phyloP scores from a whole-genome alignment of 768 basidiomycete species.

The Leucosporidium scottii region DNA sequence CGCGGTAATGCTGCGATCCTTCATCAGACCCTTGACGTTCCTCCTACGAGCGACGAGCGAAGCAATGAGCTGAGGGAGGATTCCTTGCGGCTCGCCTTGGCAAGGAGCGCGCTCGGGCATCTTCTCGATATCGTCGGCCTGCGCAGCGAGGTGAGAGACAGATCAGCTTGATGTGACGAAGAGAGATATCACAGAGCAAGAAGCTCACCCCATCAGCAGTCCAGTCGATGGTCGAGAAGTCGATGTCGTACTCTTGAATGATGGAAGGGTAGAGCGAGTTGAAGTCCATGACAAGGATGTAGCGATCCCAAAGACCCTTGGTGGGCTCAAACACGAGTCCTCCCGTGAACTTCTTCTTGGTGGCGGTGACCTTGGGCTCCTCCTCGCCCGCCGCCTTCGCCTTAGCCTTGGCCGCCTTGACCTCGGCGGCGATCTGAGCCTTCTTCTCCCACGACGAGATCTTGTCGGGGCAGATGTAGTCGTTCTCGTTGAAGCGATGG shows the following conservation, averaged over 20 bases:
- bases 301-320: slow-evolving; percentile 91
- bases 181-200: background rate
- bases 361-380: slow-evolving; percentile 22
- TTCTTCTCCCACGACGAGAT: slow-evolving; percentile 63
- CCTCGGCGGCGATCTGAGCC: slow-evolving; percentile 48
- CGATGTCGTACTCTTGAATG: slow-evolving; percentile 99
- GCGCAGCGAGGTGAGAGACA: slow-evolving; percentile 24
- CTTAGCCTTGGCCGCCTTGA: slow-evolving; percentile 49
- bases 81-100: slow-evolving; percentile 65
- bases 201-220: slow-evolving; percentile 35
- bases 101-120: slow-evolving; percentile 76
- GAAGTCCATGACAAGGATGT: slow-evolving; percentile 98
- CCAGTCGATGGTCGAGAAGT: slow-evolving; percentile 89
- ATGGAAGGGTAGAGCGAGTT: slow-evolving; percentile 98
- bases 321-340: slow-evolving; percentile 97
- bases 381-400: slow-evolving; percentile 41
- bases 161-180: background rate
- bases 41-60: slow-evolving; percentile 83
- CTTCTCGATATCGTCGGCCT: slow-evolving; percentile 63
- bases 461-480: slow-evolving; percentile 96
- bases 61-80: slow-evolving; percentile 95
- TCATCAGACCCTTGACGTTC: slow-evolving; percentile 91
- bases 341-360: slow-evolving; percentile 87
- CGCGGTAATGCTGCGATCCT: slow-evolving; percentile 60
- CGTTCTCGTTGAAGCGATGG: slow-evolving; percentile 92